phyloP scores from a whole-genome alignment of 23 red algal species.

The Chondrus crispus region DNA sequence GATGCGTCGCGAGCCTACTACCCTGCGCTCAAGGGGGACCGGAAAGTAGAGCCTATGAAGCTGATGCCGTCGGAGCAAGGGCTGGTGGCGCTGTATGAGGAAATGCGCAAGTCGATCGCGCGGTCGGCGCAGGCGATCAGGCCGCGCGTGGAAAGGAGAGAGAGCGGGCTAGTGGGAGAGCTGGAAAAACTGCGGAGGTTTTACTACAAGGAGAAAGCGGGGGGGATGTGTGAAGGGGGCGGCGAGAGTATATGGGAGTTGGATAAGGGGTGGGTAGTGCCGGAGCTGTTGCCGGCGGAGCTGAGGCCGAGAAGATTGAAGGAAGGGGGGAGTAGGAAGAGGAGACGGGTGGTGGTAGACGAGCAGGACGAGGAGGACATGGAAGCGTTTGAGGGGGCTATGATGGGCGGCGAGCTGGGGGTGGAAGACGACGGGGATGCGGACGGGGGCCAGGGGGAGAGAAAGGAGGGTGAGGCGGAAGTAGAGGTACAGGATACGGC shows the following conservation, averaged over 20 bases:
- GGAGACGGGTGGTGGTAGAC: background rate
- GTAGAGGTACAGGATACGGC: background rate
- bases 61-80: conserved; percentile 2
- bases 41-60: background rate
- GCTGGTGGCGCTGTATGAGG: background rate
- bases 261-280: conserved; percentile 19
- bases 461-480: conserved; percentile 24
- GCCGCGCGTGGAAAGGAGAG: background rate
- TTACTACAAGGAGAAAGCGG: background rate
- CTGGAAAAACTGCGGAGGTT: background rate
- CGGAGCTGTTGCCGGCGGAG: conserved; percentile 12
- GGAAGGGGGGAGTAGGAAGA: background rate
- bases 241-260: conserved; percentile 25
- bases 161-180: background rate
- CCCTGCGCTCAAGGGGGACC: background rate
- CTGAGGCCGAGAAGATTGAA: background rate
- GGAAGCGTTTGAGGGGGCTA: background rate
- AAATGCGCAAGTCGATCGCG: background rate
- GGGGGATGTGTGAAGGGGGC: background rate
- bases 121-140: background rate
- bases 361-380: too few relatives aligned
- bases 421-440: background rate
- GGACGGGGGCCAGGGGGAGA: background rate
- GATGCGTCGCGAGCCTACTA: conserved; percentile 53
- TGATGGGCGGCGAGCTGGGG: background rate